Evolutionary conservation across 2,329 filamentous ascomycete species (phyloP).

Genomic region (Pyricularia sp.): DNA sequence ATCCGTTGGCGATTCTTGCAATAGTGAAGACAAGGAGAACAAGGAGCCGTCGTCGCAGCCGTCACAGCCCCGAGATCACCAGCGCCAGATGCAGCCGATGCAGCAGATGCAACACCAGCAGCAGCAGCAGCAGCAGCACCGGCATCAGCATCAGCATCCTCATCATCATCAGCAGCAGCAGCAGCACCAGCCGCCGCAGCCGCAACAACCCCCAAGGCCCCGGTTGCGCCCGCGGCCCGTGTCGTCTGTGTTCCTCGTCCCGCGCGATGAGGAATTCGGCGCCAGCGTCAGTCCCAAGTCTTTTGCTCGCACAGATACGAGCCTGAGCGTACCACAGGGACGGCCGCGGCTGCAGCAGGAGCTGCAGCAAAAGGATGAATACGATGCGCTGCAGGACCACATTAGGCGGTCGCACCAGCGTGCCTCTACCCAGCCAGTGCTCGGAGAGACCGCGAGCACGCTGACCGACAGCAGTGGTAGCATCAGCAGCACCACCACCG

Average conservation of each 20-base stretch:
- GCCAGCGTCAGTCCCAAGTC: background rate
- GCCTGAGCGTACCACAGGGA: background rate
- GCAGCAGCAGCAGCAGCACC: background rate
- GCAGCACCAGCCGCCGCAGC: background rate
- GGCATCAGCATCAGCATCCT: background rate
- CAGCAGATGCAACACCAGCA: background rate
- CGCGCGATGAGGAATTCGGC: background rate
- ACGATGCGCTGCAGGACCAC: background rate
- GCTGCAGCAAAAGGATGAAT: background rate
- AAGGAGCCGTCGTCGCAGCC: background rate
- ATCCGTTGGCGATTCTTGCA: background rate
- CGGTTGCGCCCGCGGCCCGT: background rate
- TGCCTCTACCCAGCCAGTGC: constrained; percentile 1
- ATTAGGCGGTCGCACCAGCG: background rate
- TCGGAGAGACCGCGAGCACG: background rate
- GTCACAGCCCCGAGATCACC: background rate
- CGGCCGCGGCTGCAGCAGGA: background rate
- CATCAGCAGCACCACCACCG: background rate
- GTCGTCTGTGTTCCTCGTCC: background rate
- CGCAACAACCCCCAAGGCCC: background rate
- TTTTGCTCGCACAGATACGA: background rate
- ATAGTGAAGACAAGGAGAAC: background rate
- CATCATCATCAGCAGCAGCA: background rate
- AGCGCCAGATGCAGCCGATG: background rate
- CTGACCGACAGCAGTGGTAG: background rate